phyloP scores from a whole-genome alignment of 495 filamentous ascomycete genomes.

The Tuber calosporum region DNA sequence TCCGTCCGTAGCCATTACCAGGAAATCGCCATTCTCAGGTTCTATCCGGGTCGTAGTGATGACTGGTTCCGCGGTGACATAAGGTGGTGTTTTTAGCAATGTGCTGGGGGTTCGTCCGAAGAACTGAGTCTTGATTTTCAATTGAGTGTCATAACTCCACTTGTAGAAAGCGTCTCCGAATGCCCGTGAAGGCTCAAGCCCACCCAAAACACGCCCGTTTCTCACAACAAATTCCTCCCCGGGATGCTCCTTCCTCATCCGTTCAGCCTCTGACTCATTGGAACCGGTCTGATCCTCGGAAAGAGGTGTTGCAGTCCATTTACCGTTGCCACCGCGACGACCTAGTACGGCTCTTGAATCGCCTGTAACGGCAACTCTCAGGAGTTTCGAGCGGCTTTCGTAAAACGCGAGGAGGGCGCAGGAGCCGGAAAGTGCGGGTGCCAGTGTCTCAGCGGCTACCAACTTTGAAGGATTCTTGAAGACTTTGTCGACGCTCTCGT shows the following conservation, averaged over 20 bases:
- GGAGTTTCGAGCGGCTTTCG: constrained; percentile 70
- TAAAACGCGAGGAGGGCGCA: constrained; percentile 97
- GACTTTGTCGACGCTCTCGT: constrained; percentile 81
- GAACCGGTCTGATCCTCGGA: constrained; percentile 89
- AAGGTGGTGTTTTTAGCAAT: constrained; percentile 83
- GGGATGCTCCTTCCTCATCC: constrained; percentile 77
- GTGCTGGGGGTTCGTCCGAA: constrained; percentile 68
- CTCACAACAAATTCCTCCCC: constrained; percentile 74
- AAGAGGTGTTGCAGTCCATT: constrained; percentile 85
- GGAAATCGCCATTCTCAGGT: constrained; percentile 82
- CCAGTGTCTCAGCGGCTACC: constrained; percentile 80
- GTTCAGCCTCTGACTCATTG: constrained; percentile 71
- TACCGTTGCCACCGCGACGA: constrained; percentile 65
- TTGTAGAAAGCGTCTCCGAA: constrained; percentile 98
- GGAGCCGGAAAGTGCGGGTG: constrained; percentile 87
- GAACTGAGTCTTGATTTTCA: constrained; percentile 71
- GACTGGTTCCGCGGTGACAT: constrained; percentile 93
- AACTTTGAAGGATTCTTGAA: constrained; percentile 77
- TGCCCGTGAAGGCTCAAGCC: constrained; percentile 82
- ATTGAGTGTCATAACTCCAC: constrained; percentile 76
- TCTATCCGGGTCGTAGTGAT: constrained; percentile 93
- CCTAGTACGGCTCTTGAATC: constrained; percentile 92
- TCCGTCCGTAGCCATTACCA: constrained; percentile 94
- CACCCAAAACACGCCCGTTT: constrained; percentile 83
- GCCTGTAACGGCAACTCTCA: constrained; percentile 88